Percentiles rank a stretch among this genome's conserved stretches.
Conservation (phyloP, 257 asterid species). For the Apocynum venetum region DNA sequence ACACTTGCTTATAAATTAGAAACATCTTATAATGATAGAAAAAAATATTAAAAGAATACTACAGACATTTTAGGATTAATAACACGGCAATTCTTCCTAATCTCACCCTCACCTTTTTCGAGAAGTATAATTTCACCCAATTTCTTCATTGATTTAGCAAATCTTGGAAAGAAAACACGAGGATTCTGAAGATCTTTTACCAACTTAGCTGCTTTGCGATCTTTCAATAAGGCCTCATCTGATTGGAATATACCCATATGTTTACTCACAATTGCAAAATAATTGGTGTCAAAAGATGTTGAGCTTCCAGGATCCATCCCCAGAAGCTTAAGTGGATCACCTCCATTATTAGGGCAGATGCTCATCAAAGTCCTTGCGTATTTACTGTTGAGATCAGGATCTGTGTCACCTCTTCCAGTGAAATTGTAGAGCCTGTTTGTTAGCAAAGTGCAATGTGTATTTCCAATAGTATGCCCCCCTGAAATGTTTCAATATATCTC, state of each 20-base stretch:
- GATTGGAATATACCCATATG: slow-evolving; percentile 37
- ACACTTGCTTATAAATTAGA: too few relatives aligned
- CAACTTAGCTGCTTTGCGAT: slow-evolving; percentile 22
- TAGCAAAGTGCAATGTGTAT: slow-evolving; percentile 34
- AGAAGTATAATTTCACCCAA: slow-evolving; percentile 44
- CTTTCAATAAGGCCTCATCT: slow-evolving; percentile 36
- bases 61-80: slow-evolving; percentile 17
- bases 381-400: slow-evolving; percentile 38
- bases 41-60: too few relatives aligned
- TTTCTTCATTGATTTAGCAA: slow-evolving; percentile 42
- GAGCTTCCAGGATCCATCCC: slow-evolving; percentile 47
- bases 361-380: slow-evolving; percentile 34
- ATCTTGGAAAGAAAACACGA: slow-evolving; percentile 9
- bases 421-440: slow-evolving; percentile 46
- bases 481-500: background rate
- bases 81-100: slow-evolving; percentile 39
- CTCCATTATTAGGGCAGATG: slow-evolving; percentile 33
- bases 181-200: slow-evolving; percentile 25
- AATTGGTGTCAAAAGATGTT: slow-evolving; percentile 28
- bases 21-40: too few relatives aligned
- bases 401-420: slow-evolving; percentile 38
- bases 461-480: slow-evolving; percentile 57
- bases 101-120: slow-evolving; percentile 39
- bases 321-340: slow-evolving; percentile 24
- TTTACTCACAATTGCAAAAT: slow-evolving; percentile 24